phyloP scores from a whole-genome alignment of 2,329 filamentous ascomycete species.

The Penicillium sp. region DNA sequence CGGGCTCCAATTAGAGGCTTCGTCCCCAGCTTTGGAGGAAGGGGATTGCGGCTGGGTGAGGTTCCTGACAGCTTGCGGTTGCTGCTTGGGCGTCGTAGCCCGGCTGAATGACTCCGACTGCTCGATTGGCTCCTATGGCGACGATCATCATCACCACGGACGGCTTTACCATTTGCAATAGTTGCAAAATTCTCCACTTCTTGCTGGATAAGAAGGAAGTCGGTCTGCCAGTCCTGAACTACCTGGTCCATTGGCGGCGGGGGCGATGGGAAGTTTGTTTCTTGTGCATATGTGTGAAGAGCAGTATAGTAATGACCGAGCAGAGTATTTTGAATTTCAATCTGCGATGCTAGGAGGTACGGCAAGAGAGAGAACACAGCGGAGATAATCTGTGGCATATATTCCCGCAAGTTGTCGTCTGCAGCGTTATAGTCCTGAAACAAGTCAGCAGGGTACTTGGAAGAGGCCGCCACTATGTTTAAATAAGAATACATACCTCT shows the following conservation, averaged over 20 bases:
- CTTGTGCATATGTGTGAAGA: conserved; percentile 68
- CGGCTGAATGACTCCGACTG: no score
- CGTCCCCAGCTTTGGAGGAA: conserved; percentile 24
- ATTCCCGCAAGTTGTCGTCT: conserved; percentile 68
- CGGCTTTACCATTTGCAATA: conserved; percentile 64
- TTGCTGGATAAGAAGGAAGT: conserved; percentile 60
- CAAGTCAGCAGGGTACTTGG: conserved; percentile 14
- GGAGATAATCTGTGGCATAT: conserved; percentile 66
- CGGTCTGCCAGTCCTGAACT: conserved; percentile 60
- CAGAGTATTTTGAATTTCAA: conserved; percentile 72
- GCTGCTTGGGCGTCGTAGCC: conserved; percentile 36
- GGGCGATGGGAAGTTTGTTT: conserved; percentile 66
- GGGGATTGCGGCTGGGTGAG: conserved; percentile 22
- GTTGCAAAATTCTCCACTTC: conserved; percentile 64
- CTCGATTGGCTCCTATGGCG: conserved; percentile 40
- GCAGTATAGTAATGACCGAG: conserved; percentile 75
- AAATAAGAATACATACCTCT: conserved; percentile 47
- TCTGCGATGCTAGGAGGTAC: conserved; percentile 64
- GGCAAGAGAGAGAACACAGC: conserved; percentile 72
- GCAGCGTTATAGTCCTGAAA: conserved; percentile 66
- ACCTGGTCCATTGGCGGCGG: conserved; percentile 70
- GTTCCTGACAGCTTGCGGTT: conserved; percentile 25
- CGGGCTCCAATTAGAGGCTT: conserved; percentile 24
- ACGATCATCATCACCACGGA: conserved; percentile 54
- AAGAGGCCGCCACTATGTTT: neutral